Conservation (phyloP, 129 eudicot genomes). For the Cynara cardunculus region DNA sequence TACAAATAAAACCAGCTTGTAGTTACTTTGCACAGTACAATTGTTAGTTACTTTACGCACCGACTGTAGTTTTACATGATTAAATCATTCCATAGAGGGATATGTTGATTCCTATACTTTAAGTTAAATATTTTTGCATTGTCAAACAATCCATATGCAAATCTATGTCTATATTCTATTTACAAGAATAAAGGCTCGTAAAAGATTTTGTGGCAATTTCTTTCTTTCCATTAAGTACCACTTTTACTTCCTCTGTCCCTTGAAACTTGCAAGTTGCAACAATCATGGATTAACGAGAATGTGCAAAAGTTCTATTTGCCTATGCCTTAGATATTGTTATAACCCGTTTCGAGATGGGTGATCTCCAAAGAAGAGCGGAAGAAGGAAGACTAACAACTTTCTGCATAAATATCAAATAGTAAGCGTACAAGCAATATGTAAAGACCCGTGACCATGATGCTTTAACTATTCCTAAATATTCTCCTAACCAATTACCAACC, state of each 20-base stretch:
- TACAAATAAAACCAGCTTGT: neutral
- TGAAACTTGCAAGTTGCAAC: neutral
- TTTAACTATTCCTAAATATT: too few relatives aligned
- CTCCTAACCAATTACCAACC: too few relatives aligned
- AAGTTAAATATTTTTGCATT: neutral
- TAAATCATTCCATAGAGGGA: neutral
- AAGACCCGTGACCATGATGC: too few relatives aligned
- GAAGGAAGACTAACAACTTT: too few relatives aligned
- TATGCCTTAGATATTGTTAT: neutral
- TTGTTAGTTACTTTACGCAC: neutral
- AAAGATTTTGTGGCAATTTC: neutral
- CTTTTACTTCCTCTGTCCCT: neutral
- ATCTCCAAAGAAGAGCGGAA: too few relatives aligned
- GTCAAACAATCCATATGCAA: neutral
- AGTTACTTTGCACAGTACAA: neutral
- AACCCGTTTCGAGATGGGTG: too few relatives aligned
- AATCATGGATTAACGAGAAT: neutral
- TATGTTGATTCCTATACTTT: neutral
- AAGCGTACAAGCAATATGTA: too few relatives aligned
- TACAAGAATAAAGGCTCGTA: neutral
- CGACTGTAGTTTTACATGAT: neutral
- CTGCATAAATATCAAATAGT: too few relatives aligned
- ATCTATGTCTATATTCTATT: neutral
- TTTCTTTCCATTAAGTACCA: neutral
- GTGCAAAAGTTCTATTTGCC: neutral